Conservation (phyloP, 768 basidiomycete genomes). For the Chiua virens region DNA sequence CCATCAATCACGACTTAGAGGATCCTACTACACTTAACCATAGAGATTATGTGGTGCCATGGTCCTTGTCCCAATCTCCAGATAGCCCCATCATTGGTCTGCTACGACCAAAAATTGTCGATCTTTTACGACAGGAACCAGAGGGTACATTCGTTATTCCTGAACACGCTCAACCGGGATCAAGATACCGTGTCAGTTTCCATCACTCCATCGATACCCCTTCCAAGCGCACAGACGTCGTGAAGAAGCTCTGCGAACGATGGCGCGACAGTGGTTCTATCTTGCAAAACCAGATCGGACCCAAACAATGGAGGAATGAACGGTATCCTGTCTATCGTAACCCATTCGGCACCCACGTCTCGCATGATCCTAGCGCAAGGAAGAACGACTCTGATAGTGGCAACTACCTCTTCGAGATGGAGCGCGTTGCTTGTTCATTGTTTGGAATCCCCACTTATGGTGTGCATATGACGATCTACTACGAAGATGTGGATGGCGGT, state of each 20-base stretch:
- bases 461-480: constrained; percentile 82
- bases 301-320: constrained; percentile 83
- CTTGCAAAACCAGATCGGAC: constrained; percentile 67
- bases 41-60: constrained; percentile 51
- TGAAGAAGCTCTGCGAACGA: constrained; percentile 67
- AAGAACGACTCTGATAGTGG: constrained; percentile 32
- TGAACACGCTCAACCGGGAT: constrained; percentile 26
- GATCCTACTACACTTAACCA: constrained; percentile 29
- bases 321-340: constrained; percentile 74
- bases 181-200: constrained; percentile 44
- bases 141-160: constrained; percentile 45
- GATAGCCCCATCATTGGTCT: constrained; percentile 61
- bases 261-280: constrained; percentile 65
- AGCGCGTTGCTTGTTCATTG: constrained; percentile 82
- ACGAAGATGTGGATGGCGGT: constrained; percentile 35
- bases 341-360: constrained; percentile 57
- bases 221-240: constrained; percentile 54
- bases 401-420: constrained; percentile 86
- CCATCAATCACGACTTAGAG: constrained; percentile 22
- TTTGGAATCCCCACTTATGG: constrained; percentile 93
- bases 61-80: constrained; percentile 50
- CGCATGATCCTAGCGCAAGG: constrained; percentile 29
- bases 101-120: constrained; percentile 56
- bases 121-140: constrained; percentile 50
- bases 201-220: constrained; percentile 51